These are phyloP conservation scores for Diaporthe velutina DNA, from an alignment of 2,329 filamentous ascomycete species.

Conservation along the genomic window DNA sequence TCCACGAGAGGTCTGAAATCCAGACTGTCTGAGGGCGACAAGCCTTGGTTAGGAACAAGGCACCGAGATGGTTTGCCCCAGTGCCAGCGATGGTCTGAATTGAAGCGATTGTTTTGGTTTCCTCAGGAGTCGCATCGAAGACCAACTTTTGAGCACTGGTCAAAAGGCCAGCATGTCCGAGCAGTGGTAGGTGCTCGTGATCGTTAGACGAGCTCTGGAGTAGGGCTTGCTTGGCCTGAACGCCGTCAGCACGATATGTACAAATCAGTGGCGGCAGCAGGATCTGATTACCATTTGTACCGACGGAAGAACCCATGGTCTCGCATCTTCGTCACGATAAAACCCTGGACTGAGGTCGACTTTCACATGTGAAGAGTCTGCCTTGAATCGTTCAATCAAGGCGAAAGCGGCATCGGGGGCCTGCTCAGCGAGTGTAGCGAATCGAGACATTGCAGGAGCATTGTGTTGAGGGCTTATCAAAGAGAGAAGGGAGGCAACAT, in stretches of 20 bases:
- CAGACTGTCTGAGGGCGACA: background rate
- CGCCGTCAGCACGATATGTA: background rate
- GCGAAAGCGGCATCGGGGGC: background rate
- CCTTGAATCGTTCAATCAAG: background rate
- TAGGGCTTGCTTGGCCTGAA: background rate
- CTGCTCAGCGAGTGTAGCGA: background rate
- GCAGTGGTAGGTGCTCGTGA: background rate
- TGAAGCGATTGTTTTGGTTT: background rate
- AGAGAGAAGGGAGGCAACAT: background rate
- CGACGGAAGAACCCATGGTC: background rate
- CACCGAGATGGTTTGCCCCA: background rate
- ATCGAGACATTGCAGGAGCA: background rate
- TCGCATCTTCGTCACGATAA: constrained; percentile 2
- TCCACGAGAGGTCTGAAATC: background rate
- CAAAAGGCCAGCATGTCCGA: background rate
- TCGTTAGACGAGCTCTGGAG: background rate
- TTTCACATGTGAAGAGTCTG: background rate
- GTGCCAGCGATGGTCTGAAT: constrained; percentile 2
- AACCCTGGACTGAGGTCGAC: background rate
- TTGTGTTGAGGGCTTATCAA: too few species aligned
- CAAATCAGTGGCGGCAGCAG: fast-evolving
- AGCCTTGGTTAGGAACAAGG: background rate
- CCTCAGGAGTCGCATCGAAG: background rate
- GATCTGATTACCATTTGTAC: background rate
- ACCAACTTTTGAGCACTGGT: background rate